Base-by-base conservation (phyloP, 805 yeast species). In the Metschnikowia colocasiae region DNA sequence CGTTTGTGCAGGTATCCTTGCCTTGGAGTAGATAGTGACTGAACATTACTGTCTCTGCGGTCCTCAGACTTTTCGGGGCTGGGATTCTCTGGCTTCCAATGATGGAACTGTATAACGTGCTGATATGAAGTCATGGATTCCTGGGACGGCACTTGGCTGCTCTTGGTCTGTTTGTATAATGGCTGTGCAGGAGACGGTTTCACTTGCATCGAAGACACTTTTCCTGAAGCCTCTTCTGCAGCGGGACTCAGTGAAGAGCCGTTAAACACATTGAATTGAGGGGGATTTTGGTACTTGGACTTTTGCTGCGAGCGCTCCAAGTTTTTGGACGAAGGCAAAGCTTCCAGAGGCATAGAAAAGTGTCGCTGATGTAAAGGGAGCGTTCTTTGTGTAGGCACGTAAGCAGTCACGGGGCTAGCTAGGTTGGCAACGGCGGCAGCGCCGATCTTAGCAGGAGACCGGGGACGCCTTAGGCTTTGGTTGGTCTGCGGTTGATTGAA, bases 381-480 rank as follows among this genome's bases (percentile, higher is more conserved):
- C 6, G 59, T 56, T 23, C 57, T 45, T 45, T 52, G 33, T 47
- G 58, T 22, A 49, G 59, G 54, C 29, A 64, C 57, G 54, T 65
- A 65, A 1, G 61, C 75, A 0, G 70, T 62, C 9, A 67, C 57
- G 12, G 75, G 76, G 15, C 64, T 60, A 6, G 71, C 63, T 33
- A 70, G 52, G 53, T 60, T 65, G 18, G 87, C 84, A 1, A 84
- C 86, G 1, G 89, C 88, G 19, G 75, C 78, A 1, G 89, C 89
- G 0, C 91, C 91, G 9, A 83, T 74, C 55, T 80, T 81, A 1
- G 88, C 85, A 0, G 90, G 90, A 1, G 87, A 81, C 26, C 75
- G 62, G 15, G 83, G 79, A 50, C 83, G 63, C 50, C 65, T 49
- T n/a, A 33, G 41, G 39, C 42, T 33, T 47, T 48, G 32, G 23